Conservation (phyloP, 1,284 basidiomycete genomes). For the Phylloboletellus chloephorus region DNA sequence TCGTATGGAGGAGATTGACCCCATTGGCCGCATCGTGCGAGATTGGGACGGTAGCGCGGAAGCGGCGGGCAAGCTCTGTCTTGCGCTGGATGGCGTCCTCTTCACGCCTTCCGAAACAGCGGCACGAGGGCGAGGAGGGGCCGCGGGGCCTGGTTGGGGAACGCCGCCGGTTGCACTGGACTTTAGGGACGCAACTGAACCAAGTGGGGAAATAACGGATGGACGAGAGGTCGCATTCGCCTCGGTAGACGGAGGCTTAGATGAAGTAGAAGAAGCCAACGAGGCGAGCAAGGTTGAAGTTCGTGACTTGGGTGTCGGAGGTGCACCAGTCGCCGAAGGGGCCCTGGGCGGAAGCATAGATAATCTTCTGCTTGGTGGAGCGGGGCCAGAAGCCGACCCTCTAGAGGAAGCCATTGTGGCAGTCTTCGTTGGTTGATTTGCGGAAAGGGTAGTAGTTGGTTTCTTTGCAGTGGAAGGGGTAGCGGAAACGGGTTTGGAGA, state of each 20-base stretch:
- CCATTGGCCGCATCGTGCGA: conserved; percentile 40
- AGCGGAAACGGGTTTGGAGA: conserved; percentile 33
- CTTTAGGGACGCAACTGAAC: conserved; percentile 33
- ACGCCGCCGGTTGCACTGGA: conserved; percentile 27
- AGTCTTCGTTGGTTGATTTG: conserved; percentile 37
- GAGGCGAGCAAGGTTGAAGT: conserved; percentile 34
- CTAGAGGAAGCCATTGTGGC: conserved; percentile 38
- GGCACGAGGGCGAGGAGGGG: conserved; percentile 45
- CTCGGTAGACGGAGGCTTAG: conserved; percentile 34
- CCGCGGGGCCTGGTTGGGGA: conserved; percentile 15
- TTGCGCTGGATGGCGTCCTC: conserved; percentile 38
- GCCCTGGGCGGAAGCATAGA: conserved; percentile 41
- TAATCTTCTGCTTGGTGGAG: conserved; percentile 40
- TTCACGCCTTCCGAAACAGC: conserved; percentile 51
- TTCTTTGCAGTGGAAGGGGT: conserved; percentile 45
- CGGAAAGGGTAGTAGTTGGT: conserved; percentile 38
- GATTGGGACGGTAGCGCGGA: conserved; percentile 25
- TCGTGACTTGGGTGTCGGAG: conserved; percentile 28
- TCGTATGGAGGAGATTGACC: conserved; percentile 64
- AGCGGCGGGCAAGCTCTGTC: conserved; percentile 34
- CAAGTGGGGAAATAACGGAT: conserved; percentile 50
- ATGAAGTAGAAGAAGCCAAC: conserved; percentile 31
- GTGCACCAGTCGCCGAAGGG: conserved; percentile 28
- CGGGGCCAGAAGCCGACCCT: conserved; percentile 30
- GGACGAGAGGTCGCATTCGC: conserved; percentile 38